Base-by-base conservation (phyloP, 1,139 yeast species). In the Taphrina flavorubra region DNA sequence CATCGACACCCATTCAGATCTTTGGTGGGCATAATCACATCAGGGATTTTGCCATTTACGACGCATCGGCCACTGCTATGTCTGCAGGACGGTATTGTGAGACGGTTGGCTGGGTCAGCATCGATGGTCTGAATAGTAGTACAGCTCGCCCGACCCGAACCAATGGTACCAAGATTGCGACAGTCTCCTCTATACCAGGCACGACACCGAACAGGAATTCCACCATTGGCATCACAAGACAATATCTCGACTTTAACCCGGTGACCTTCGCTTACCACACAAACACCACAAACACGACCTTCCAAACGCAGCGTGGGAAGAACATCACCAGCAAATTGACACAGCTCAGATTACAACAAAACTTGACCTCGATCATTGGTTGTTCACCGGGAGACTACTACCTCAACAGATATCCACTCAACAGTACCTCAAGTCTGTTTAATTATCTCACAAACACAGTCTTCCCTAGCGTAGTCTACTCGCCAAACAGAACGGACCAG, bases 21-120 rank as follows among this genome's bases (percentile, higher is more conserved):
- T 87, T 94, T 77, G 98, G 98, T 0, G 99, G 98, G 0, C 99
- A 94, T 78, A 87, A 96, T 53, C 99, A 94, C 77, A 86, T 94
- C 49, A 82, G 99, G 72, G 98, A 94, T 78, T 92, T 88, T 77
- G 83, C 85, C 6, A 81, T 86, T 5, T 82, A 86, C 70, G 99
- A 94, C 76, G 79, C 80, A 1, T 80, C 80, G 68, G 85, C 95
- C 40, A 86, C 90, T 0, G 97, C 88, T 0, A 78, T 94, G 37
- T 96, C 92, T 78, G 89, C 97, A 74, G 99, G 99, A 0, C 82
- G 97, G 66, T 94, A 89, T 75, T 85, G 96, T 75, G 99, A 94
- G 77, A 92, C 98, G 0, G 84, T 90, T 20, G 99, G 99, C 0
- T 94, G 92, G 84, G 78, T 89, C 11, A 86, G 96, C 61, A 80